phyloP scores from a whole-genome alignment of 495 filamentous ascomycete genomes.

The Extremus antarcticus region DNA sequence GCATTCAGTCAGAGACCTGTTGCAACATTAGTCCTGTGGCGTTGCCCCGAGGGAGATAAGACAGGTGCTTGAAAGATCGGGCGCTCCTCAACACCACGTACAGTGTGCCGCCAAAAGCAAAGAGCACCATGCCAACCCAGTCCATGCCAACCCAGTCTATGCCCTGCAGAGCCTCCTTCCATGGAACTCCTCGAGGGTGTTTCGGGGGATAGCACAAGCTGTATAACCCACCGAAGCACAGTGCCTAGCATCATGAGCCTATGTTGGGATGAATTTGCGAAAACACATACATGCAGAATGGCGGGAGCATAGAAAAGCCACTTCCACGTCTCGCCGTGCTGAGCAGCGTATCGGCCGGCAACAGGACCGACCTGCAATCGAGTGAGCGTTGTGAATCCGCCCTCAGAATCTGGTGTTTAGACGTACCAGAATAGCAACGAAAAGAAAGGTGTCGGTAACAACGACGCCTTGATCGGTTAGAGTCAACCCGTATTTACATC shows the following conservation, averaged over 20 bases:
- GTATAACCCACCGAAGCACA: slow-evolving; percentile 5
- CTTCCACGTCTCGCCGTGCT: slow-evolving; percentile 13
- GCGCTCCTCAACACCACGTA: too few species aligned
- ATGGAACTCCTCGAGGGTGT: slow-evolving; percentile 1
- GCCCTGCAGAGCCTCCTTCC: neutral
- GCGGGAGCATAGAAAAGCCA: slow-evolving; percentile 6
- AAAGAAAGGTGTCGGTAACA: slow-evolving; percentile 24
- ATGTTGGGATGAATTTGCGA: too few species aligned
- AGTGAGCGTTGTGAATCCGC: too few species aligned
- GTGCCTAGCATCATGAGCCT: too few species aligned
- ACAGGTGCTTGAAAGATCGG: too few species aligned
- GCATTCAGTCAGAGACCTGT: neutral
- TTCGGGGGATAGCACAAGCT: slow-evolving; percentile 3
- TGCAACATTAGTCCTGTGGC: too few species aligned
- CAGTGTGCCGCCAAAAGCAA: neutral
- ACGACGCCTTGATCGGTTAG: slow-evolving; percentile 18
- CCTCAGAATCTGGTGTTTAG: too few species aligned
- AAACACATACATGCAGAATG: slow-evolving; percentile 1
- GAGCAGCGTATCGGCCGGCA: slow-evolving; percentile 20
- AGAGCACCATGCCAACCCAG: slow-evolving; percentile 5
- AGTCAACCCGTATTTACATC: too few species aligned
- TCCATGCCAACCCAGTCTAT: too few species aligned
- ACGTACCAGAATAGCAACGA: slow-evolving; percentile 26
- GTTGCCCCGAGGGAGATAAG: too few species aligned
- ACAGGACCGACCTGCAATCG: too few species aligned